Conservation (phyloP, 192 early-diverging fungal genomes). For the Dissophora globulifera region DNA sequence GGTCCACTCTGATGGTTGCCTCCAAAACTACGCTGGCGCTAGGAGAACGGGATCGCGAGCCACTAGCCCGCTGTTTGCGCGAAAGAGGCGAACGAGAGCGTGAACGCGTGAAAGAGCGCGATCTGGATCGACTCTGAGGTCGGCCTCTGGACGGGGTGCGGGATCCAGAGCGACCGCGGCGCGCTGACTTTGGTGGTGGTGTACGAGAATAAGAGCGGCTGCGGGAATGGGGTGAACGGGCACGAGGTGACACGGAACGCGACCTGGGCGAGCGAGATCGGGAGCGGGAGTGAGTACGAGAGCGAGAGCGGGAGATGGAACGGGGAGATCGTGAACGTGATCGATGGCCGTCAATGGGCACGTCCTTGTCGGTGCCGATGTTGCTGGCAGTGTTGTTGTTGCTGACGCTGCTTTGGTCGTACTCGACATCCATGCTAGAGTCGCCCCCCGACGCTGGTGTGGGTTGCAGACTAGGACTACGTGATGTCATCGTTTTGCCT, state of each 20-base stretch:
- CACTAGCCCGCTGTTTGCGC: slow-evolving; percentile 3
- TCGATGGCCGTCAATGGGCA: background rate
- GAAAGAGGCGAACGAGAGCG: slow-evolving; percentile 11
- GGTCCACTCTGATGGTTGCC: slow-evolving; percentile 17
- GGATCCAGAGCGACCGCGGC: background rate
- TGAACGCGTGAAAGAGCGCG: slow-evolving; percentile 13
- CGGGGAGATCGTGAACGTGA: slow-evolving; percentile 25
- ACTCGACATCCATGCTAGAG: slow-evolving; percentile 6
- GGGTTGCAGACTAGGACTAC: slow-evolving; percentile 37
- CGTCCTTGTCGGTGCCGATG: slow-evolving; percentile 1
- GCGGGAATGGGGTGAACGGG: slow-evolving; percentile 12
- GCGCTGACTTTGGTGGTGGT: slow-evolving; percentile 10
- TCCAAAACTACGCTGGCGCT: slow-evolving; percentile 1
- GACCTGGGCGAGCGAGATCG: slow-evolving; percentile 15
- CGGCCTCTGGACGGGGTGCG: slow-evolving; percentile 37
- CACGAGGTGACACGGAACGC: slow-evolving; percentile 26
- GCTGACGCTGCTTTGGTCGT: no score
- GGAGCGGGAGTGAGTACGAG: slow-evolving; percentile 24
- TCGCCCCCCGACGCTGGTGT: slow-evolving; percentile 1
- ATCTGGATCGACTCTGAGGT: slow-evolving; percentile 24
- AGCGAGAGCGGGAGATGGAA: slow-evolving; percentile 12
- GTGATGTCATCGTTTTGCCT: slow-evolving; percentile 27
- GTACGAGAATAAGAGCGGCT: slow-evolving; percentile 32
- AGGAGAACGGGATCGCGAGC: slow-evolving; percentile 7
- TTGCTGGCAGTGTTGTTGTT: slow-evolving; percentile 6